Percentiles rank a stretch among this genome's conserved stretches.
Evolutionary conservation across 257 asterid species (phyloP).

Genomic region (Misopates orontium): DNA sequence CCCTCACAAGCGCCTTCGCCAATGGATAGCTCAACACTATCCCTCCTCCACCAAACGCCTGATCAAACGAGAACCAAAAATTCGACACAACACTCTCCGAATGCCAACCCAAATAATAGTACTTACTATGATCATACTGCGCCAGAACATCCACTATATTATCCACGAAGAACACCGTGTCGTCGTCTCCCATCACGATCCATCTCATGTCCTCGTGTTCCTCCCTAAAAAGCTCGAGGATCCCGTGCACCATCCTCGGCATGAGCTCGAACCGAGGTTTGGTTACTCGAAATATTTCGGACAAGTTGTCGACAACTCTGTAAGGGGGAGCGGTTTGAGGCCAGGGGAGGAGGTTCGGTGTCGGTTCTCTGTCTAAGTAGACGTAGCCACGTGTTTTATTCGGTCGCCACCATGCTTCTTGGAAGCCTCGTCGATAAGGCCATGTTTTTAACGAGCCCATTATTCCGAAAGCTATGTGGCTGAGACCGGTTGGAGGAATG

Average conservation of each 20-base stretch:
- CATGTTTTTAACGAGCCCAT: constrained; percentile 56
- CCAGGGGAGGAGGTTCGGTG: constrained; percentile 57
- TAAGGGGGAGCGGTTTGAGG: constrained; percentile 56
- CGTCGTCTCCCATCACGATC: constrained; percentile 74
- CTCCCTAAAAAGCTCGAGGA: constrained; percentile 47
- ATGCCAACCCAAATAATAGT: constrained; percentile 56
- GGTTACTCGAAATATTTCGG: constrained; percentile 21
- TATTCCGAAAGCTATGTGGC: constrained; percentile 59
- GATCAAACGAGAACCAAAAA: constrained; percentile 50
- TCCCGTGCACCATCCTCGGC: constrained; percentile 61
- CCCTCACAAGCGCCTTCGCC: constrained; percentile 48
- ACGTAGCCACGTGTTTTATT: constrained; percentile 53
- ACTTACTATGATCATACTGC: constrained; percentile 47
- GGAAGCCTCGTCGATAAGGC: constrained; percentile 47
- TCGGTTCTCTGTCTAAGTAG: constrained; percentile 48
- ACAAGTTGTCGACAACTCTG: constrained; percentile 41
- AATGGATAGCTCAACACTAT: constrained; percentile 55
- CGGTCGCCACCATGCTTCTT: constrained; percentile 71
- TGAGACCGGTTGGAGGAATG: constrained; percentile 36
- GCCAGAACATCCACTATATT: constrained; percentile 53
- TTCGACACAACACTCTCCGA: constrained; percentile 57
- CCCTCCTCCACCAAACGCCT: constrained; percentile 72
- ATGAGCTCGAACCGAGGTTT: constrained; percentile 42
- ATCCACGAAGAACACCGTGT: constrained; percentile 51
- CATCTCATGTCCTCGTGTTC: constrained; percentile 45